Percentiles rank a stretch among this genome's conserved stretches.
Evolutionary conservation across 2,329 filamentous ascomycete genomes (phyloP).

Genomic region (Pseudogymnoascus sp.): DNA sequence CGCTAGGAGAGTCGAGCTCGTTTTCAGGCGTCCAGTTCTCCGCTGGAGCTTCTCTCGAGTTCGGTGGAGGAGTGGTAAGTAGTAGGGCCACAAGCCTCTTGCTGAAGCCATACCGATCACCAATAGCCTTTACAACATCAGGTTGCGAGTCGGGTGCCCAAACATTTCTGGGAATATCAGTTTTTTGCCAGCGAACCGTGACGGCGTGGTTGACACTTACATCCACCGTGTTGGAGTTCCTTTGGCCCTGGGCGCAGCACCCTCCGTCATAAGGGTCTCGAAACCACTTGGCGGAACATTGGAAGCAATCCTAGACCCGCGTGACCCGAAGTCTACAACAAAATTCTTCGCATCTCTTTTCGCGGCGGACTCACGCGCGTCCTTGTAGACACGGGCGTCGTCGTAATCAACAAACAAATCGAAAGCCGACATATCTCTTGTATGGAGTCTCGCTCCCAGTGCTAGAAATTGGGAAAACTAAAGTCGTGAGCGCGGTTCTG

Average conservation of each 20-base stretch:
- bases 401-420: neutral
- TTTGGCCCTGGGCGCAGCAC: constrained; percentile 17
- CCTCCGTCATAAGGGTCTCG: constrained; percentile 28
- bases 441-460: neutral
- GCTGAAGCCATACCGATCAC: constrained; percentile 45
- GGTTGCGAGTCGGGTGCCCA: constrained; percentile 58
- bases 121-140: constrained; percentile 34
- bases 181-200: constrained; percentile 8
- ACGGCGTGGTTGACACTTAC: constrained; percentile 32
- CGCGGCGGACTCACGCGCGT: neutral
- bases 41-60: constrained; percentile 18
- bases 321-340: constrained; percentile 54
- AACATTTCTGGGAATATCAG: constrained; percentile 45
- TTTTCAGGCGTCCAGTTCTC: constrained; percentile 11
- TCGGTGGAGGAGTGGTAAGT: constrained; percentile 42
- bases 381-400: neutral
- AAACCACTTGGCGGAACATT: constrained; percentile 40
- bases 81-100: constrained; percentile 56
- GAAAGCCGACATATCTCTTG: neutral
- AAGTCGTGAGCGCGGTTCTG: neutral
- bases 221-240: constrained; percentile 60
- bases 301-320: constrained; percentile 46
- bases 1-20: constrained; percentile 12
- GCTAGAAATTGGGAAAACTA: neutral
- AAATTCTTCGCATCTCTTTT: constrained; percentile 42